A percentile compares a stretch with the other conserved stretches of the same genome.
phyloP scores from a whole-genome alignment of 805 yeast genomes.

The Wickerhamomyces canadensis region DNA sequence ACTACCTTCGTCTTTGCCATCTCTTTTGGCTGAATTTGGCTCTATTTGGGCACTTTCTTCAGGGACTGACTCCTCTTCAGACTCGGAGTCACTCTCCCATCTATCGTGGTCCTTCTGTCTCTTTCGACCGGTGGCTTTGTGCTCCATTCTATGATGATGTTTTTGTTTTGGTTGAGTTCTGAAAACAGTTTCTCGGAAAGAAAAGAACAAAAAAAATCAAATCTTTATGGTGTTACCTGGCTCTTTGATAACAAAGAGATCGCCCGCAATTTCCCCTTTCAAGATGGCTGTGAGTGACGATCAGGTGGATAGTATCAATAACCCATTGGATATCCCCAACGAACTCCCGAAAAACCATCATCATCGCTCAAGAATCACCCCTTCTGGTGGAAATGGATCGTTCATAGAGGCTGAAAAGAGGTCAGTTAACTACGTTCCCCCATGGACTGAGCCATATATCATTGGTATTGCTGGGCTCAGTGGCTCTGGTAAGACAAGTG shows the following conservation, averaged over 20 bases:
- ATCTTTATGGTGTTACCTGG: no score
- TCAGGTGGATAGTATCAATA: no score
- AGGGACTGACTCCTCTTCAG: conserved; percentile 26
- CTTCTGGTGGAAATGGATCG: conserved; percentile 10
- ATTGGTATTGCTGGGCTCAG: conserved; percentile 85
- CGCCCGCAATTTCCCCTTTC: no score
- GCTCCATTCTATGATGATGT: not conserved
- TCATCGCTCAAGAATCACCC: conserved; percentile 14
- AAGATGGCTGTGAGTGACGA: no score
- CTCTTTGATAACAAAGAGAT: no score
- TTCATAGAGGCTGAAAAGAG: conserved; percentile 4
- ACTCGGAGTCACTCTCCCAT: conserved; percentile 32
- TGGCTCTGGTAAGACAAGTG: conserved; percentile 93
- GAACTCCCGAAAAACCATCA: not conserved
- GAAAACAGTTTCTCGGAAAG: not conserved
- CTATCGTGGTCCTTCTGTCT: conserved; percentile 4
- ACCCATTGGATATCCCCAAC: no score
- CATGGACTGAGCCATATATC: conserved; percentile 84
- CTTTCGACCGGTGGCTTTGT: conserved; percentile 4
- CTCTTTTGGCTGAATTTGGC: conserved; percentile 22
- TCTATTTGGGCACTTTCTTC: conserved; percentile 35
- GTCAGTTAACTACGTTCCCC: conserved; percentile 54
- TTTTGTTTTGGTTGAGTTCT: not conserved
- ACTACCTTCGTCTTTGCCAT: no score
- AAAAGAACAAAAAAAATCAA: no score